Conservation (phyloP, 148 eudicot species). For the Diospyros kaki region DNA sequence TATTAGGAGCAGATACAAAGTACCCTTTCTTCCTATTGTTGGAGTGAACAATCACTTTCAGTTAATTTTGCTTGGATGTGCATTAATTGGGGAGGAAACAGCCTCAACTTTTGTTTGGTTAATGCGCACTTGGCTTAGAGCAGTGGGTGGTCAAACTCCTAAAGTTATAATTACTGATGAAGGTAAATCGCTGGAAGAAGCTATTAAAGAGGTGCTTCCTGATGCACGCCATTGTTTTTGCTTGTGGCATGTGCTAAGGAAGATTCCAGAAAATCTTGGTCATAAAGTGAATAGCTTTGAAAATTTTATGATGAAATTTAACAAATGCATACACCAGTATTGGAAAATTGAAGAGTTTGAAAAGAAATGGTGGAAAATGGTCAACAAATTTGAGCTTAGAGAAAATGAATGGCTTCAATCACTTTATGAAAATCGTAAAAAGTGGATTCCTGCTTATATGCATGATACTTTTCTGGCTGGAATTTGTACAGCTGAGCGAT, state of each 20-base stretch:
- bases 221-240: slow-evolving; percentile 27
- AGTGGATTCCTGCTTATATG: slow-evolving; percentile 29
- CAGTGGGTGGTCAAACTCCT: slow-evolving; percentile 33
- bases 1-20: slow-evolving; percentile 14
- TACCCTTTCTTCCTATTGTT: slow-evolving; percentile 25
- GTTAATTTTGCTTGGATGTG: slow-evolving; percentile 31
- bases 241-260: slow-evolving; percentile 26
- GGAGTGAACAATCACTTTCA: slow-evolving; percentile 35
- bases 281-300: slow-evolving; percentile 10
- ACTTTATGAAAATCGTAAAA: slow-evolving; percentile 26
- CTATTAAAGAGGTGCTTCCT: slow-evolving; percentile 25
- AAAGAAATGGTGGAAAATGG: slow-evolving; percentile 32
- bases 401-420: slow-evolving; percentile 23
- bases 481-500: slow-evolving; percentile 19
- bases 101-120: slow-evolving; percentile 25
- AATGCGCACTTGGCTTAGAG: slow-evolving; percentile 28
- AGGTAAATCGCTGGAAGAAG: slow-evolving; percentile 20
- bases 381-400: slow-evolving; percentile 18
- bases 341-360: slow-evolving; percentile 26
- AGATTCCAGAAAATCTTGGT: slow-evolving; percentile 19
- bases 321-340: slow-evolving; percentile 23
- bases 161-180: slow-evolving; percentile 28
- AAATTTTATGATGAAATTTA: slow-evolving; percentile 17
- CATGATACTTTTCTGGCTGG: slow-evolving; percentile 23
- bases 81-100: slow-evolving; percentile 27